Conservation (phyloP, 495 filamentous ascomycete species). For the Talaromyces ruber region DNA sequence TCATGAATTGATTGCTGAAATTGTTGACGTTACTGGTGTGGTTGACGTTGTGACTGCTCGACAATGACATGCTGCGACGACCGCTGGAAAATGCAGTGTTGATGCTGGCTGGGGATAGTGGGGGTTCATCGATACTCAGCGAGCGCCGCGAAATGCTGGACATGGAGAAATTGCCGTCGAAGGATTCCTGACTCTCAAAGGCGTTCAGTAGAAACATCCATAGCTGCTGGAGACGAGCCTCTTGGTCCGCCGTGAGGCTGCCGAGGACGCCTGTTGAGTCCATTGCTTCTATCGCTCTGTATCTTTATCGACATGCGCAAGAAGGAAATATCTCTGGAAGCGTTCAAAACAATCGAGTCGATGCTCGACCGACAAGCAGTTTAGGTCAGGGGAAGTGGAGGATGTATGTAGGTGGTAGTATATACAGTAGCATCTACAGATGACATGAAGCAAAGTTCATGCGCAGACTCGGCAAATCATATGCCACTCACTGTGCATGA, state of each 20-base stretch:
- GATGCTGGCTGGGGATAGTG: slow-evolving; percentile 61
- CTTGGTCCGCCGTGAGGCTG: slow-evolving; percentile 74
- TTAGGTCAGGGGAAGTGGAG: neutral
- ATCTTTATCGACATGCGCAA: neutral
- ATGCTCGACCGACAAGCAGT: neutral
- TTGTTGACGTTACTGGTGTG: neutral
- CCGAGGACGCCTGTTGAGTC: slow-evolving; percentile 61
- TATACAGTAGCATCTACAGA: neutral
- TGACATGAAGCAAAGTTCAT: neutral
- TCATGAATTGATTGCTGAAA: neutral
- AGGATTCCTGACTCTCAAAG: slow-evolving; percentile 45
- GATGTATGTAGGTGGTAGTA: neutral
- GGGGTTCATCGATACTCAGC: slow-evolving; percentile 15
- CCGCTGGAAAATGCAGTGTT: slow-evolving; percentile 43
- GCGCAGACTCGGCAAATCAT: slow-evolving; percentile 3
- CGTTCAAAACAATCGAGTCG: neutral
- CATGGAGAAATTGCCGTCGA: neutral
- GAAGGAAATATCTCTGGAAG: neutral
- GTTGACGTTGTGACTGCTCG: slow-evolving; percentile 75
- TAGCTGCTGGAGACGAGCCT: slow-evolving; percentile 72
- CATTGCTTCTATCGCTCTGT: neutral
- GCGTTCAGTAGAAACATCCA: slow-evolving; percentile 70
- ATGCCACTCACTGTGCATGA: neutral
- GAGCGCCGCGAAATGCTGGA: slow-evolving; percentile 16
- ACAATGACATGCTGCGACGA: slow-evolving; percentile 28